phyloP scores from a whole-genome alignment of 2,329 filamentous ascomycete species.

The Cladosporium sp. region DNA sequence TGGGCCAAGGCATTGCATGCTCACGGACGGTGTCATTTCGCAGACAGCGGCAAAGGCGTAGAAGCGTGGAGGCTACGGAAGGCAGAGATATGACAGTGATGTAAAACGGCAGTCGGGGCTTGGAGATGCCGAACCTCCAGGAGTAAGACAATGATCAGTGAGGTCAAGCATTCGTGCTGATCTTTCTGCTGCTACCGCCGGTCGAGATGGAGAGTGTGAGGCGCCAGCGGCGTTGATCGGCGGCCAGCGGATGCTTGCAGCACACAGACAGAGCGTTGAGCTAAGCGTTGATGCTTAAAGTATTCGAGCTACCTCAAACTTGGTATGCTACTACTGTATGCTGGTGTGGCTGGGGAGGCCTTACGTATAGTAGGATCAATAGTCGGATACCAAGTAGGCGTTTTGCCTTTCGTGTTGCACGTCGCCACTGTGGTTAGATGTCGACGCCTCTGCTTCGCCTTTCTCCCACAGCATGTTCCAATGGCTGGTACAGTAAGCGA shows the following conservation, averaged over 20 bases:
- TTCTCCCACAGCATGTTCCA: background rate
- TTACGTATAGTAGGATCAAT: background rate
- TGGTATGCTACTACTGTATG: conserved; percentile 1
- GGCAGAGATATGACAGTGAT: background rate
- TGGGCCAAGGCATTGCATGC: background rate
- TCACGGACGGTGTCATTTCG: conserved; percentile 4
- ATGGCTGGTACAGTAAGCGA: conserved; percentile 3
- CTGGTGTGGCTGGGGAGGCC: conserved; percentile 1
- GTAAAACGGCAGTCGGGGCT: conserved; percentile 2
- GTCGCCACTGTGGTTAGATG: background rate
- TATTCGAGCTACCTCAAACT: conserved; percentile 6
- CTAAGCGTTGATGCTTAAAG: conserved; percentile 23
- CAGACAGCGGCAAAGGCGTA: background rate
- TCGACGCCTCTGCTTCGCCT: background rate
- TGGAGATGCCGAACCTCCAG: background rate
- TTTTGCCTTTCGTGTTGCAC: background rate
- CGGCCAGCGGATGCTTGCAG: conserved; percentile 15
- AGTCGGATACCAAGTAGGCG: background rate
- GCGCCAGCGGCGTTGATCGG: conserved; percentile 19
- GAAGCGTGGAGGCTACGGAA: background rate
- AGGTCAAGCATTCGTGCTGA: conserved; percentile 10
- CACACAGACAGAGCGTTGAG: conserved; percentile 21
- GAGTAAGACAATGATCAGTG: background rate
- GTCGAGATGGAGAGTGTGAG: conserved; percentile 5
- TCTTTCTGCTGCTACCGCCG: background rate